phyloP scores from a whole-genome alignment of 2,329 filamentous ascomycete genomes.

The Botryotinia calthae region DNA sequence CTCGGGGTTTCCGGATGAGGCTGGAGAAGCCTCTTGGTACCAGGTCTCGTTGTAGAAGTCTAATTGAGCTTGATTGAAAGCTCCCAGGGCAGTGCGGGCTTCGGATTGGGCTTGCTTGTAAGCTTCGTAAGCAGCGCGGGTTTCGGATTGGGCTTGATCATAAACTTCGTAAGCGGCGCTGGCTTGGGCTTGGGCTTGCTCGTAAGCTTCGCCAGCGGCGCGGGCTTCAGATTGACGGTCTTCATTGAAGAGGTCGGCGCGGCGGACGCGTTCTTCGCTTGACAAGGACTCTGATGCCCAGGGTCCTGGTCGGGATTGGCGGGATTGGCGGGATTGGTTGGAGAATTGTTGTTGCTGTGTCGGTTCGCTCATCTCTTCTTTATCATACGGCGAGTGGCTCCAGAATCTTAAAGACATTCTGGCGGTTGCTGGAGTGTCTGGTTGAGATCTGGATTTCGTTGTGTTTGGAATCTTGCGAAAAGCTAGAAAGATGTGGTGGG shows the following conservation, averaged over 20 bases:
- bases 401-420: constrained; percentile 3
- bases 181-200: not conserved
- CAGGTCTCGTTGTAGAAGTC: not conserved
- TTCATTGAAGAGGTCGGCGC: not conserved
- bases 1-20: not conserved
- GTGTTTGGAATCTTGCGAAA: not conserved
- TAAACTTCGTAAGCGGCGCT: not conserved
- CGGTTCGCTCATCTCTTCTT: not conserved
- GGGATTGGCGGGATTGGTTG: not conserved
- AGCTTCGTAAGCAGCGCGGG: not conserved
- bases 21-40: not conserved
- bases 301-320: not conserved
- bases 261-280: not conserved
- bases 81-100: not conserved
- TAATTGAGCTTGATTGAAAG: not conserved
- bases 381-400: not conserved
- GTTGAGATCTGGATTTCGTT: not conserved
- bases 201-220: not conserved
- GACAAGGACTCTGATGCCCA: not conserved
- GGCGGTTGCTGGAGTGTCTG: not conserved
- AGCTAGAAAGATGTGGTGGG: not conserved
- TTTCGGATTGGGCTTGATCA: not conserved
- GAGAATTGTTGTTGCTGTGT: not conserved
- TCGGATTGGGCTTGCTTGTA: not conserved
- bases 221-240: not conserved